Evolutionary conservation across 2,329 filamentous ascomycete species (phyloP).

Genomic region (Trichocomaceae sp.): DNA sequence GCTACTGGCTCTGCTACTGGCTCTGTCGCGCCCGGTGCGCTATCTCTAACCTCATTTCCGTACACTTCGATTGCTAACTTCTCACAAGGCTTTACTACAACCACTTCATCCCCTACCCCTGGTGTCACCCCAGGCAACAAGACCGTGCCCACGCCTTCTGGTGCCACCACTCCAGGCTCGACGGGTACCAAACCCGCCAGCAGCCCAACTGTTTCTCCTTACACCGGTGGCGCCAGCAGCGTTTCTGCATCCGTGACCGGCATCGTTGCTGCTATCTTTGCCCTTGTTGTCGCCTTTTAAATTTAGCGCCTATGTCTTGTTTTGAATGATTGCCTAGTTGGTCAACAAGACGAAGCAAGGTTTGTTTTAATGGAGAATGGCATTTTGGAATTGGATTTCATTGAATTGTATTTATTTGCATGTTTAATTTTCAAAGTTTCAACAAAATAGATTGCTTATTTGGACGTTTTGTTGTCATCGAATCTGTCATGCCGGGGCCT

Average conservation of each 20-base stretch:
- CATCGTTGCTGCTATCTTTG: slow-evolving; percentile 12
- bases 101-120: background rate
- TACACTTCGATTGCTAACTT: background rate
- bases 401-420: background rate
- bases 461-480: background rate
- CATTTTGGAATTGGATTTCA: background rate
- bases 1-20: background rate
- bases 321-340: background rate
- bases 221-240: slow-evolving; percentile 9
- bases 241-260: slow-evolving; percentile 15
- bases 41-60: background rate
- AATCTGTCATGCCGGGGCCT: no score
- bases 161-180: slow-evolving; percentile 1
- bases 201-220: slow-evolving; percentile 5
- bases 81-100: background rate
- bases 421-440: background rate
- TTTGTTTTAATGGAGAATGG: background rate
- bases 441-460: background rate
- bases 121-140: background rate
- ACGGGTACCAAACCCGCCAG: slow-evolving; percentile 9
- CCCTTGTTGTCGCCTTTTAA: slow-evolving; percentile 11
- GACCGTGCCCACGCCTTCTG: background rate
- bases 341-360: background rate
- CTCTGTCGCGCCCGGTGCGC: slow-evolving; percentile 4
- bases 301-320: background rate